These are phyloP conservation scores for Cordyceps militaris DNA, from an alignment of 2,329 filamentous ascomycete species.

Conservation along the genomic window DNA sequence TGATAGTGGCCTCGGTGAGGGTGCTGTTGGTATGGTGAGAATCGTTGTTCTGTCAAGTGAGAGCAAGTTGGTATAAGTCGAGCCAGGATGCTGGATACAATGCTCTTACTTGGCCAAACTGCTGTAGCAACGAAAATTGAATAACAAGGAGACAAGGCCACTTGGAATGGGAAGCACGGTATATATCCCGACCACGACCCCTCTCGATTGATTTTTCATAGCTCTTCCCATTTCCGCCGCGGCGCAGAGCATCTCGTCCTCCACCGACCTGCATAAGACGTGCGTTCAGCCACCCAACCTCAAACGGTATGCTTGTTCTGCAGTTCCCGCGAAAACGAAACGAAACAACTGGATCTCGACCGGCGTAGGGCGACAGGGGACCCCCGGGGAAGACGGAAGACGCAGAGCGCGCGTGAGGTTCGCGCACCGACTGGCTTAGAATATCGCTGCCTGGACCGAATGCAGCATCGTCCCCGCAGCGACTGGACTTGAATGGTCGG, in stretches of 20 bases:
- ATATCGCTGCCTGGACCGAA: background rate
- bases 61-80: background rate
- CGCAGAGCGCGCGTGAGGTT: constrained; percentile 1
- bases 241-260: background rate
- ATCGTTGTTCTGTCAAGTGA: background rate
- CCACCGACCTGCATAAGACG: background rate
- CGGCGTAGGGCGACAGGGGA: background rate
- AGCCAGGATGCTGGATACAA: background rate
- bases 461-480: constrained; percentile 5
- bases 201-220: background rate
- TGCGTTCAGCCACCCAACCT: background rate
- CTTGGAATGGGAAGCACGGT: constrained; percentile 2
- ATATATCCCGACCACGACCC: constrained; percentile 8
- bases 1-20: background rate
- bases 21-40: background rate
- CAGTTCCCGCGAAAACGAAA: constrained; percentile 7
- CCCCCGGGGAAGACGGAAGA: background rate
- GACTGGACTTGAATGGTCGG: constrained; percentile 7
- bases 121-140: background rate
- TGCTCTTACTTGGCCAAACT: background rate
- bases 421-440: constrained; percentile 1
- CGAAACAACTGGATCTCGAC: background rate
- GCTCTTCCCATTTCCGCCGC: background rate
- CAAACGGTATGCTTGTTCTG: background rate
- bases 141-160: constrained; percentile 7